Base-by-base conservation (phyloP, 495 filamentous ascomycete genomes). In the Aspergillus incahuasiensis region DNA sequence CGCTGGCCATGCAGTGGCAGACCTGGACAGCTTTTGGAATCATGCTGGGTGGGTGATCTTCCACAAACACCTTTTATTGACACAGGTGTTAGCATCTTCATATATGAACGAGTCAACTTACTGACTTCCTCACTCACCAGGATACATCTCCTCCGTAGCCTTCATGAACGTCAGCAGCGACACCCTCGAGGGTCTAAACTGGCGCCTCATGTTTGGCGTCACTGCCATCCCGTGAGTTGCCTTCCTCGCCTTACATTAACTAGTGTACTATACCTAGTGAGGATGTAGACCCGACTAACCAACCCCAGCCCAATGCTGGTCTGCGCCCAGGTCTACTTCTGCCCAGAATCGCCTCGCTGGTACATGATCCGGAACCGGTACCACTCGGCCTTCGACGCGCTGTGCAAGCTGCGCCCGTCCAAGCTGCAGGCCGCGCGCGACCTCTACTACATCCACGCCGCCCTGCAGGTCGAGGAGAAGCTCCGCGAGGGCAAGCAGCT, bases 21-120 rank as follows among this genome's bases (percentile, higher is more conserved):
- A 74, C 84, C 68, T 78, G 75, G 71, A 90, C 86, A 6, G 89
- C 87, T 3, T 90, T 90, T 61, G 89, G 89, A 7, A 91, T 92
- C 57, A 86, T 91, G 81, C 54, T 91, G n/a, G 89, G 74, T 88
- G 13, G 64, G 82, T 38, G 15, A 21, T 11, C 28, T 0, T 11
- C 46, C 28, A 28, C 2, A 21, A 9, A 38, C 19, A 7, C n/a
- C n/a, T n/a, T n/a, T n/a, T n/a, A n/a, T n/a, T n/a, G n/a, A n/a
- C n/a, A n/a, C n/a, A n/a, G n/a, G n/a, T n/a, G n/a, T n/a, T n/a
- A n/a, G n/a, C n/a, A n/a, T n/a, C n/a, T n/a, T n/a, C n/a, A n/a
- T n/a, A n/a, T n/a, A n/a, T n/a, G n/a, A n/a, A n/a, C n/a, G n/a
- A n/a, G n/a, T n/a, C n/a, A n/a, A n/a, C n/a, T n/a, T n/a, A n/a